Evolutionary conservation across 352 stramenopile species (phyloP).

Genomic region (Globisporangium polare): DNA sequence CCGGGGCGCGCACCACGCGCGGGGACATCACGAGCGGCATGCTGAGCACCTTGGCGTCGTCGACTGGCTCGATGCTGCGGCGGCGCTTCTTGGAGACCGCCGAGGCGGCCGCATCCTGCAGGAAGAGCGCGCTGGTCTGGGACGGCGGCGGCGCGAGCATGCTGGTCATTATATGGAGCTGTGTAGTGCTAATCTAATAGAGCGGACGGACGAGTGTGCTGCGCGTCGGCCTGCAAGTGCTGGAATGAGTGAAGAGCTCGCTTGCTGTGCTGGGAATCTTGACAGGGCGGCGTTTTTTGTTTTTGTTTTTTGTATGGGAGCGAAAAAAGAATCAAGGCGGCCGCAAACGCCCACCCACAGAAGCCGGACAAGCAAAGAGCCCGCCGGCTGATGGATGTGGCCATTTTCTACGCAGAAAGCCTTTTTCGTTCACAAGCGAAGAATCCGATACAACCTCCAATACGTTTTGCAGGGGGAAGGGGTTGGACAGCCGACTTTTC

Average conservation of each 20-base stretch:
- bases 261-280: background rate
- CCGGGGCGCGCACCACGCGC: constrained; percentile 21
- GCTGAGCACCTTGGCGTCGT: constrained; percentile 49
- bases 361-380: constrained; percentile 6
- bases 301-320: constrained; percentile 7
- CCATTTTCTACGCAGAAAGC: constrained; percentile 12
- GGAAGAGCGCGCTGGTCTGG: constrained; percentile 17
- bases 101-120: constrained; percentile 20
- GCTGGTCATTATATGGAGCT: constrained; percentile 21
- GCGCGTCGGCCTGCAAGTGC: constrained; percentile 10
- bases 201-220: background rate
- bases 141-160: constrained; percentile 43
- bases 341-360: background rate
- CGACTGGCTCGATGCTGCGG: constrained; percentile 59
- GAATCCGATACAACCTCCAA: constrained; percentile 1
- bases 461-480: background rate
- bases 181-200: background rate
- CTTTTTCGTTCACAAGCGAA: constrained; percentile 6
- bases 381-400: constrained; percentile 17
- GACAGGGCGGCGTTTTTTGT: too few species aligned
- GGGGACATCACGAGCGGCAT: constrained; percentile 41
- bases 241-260: constrained; percentile 7
- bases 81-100: constrained; percentile 51
- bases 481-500: background rate
- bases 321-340: constrained; percentile 13